phyloP scores from a whole-genome alignment of 768 basidiomycete genomes.

The Boletus rubescentipes region DNA sequence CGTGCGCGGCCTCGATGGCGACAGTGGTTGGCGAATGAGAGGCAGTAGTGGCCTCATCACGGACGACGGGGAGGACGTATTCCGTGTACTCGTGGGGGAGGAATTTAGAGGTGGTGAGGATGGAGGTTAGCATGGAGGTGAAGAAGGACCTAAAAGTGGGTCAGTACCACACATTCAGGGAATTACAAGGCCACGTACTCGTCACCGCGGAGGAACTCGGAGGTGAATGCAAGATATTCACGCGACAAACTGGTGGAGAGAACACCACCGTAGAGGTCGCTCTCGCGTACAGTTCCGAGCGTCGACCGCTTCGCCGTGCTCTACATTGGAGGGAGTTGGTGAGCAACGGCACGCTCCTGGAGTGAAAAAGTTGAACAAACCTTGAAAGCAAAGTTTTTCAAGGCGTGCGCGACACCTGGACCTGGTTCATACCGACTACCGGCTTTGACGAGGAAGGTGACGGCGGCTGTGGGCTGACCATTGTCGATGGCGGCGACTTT shows the following conservation, averaged over 20 bases:
- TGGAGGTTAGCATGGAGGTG: conserved; percentile 83
- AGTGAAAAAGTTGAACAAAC: conserved; percentile 43
- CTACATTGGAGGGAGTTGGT: conserved; percentile 39
- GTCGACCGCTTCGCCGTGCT: conserved; percentile 85
- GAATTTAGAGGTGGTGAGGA: conserved; percentile 80
- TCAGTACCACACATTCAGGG: background rate
- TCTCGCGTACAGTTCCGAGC: conserved; percentile 86
- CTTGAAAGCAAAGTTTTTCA: conserved; percentile 99
- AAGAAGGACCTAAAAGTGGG: conserved; percentile 68
- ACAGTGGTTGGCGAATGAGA: conserved; percentile 57
- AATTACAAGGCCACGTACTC: conserved; percentile 63
- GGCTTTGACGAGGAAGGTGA: conserved; percentile 91
- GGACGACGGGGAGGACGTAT: conserved; percentile 68
- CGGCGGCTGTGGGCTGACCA: conserved; percentile 78
- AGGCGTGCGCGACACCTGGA: conserved; percentile 87
- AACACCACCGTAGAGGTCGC: conserved; percentile 91
- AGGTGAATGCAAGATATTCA: conserved; percentile 90
- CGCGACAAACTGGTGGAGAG: conserved; percentile 81
- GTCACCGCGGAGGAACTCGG: conserved; percentile 93
- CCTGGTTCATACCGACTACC: conserved; percentile 87
- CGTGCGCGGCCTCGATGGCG: conserved; percentile 86
- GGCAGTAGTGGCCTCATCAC: conserved; percentile 66
- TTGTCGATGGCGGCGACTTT: conserved; percentile 86
- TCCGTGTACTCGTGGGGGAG: conserved; percentile 76
- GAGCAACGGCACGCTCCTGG: background rate